These are phyloP conservation scores for Talaromyces nanjingensis DNA, from an alignment of 495 filamentous ascomycete genomes.

Conservation along the genomic window DNA sequence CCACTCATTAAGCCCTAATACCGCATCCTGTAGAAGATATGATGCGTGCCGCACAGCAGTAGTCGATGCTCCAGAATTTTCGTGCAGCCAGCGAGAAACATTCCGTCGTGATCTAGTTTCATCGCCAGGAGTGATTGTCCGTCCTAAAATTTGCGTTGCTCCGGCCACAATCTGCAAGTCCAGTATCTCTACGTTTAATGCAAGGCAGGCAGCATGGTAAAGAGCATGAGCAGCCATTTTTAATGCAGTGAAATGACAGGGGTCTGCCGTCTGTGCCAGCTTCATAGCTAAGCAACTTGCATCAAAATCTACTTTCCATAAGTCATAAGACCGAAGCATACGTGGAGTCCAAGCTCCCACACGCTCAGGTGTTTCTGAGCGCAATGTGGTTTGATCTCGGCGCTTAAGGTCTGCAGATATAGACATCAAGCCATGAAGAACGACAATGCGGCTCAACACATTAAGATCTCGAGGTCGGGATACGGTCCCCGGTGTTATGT, in stretches of 20 bases:
- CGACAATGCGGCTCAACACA: conserved; percentile 35
- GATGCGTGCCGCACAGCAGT: conserved; percentile 41
- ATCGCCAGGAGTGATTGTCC: conserved; percentile 35
- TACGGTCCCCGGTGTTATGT: conserved; percentile 32
- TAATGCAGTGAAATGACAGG: conserved; percentile 31
- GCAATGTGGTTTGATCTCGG: conserved; percentile 44
- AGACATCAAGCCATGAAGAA: conserved; percentile 51
- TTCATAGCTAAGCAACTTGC: conserved; percentile 34
- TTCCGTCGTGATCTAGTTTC: conserved; percentile 35
- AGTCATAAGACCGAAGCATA: conserved; percentile 41
- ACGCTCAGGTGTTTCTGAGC: conserved; percentile 29
- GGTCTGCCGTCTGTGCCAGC: conserved; percentile 19
- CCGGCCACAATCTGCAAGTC: conserved; percentile 51
- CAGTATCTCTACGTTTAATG: conserved; percentile 45
- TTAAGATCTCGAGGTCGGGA: conserved; percentile 35
- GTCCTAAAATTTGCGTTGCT: conserved; percentile 43
- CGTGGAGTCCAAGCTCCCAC: conserved; percentile 42
- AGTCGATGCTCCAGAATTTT: conserved; percentile 19
- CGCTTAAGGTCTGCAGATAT: conserved; percentile 49
- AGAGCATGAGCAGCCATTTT: conserved; percentile 37
- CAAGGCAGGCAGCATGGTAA: conserved; percentile 44
- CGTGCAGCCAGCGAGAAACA: conserved; percentile 33
- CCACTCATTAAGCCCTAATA: conserved; percentile 40
- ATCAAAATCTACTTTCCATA: conserved; percentile 49
- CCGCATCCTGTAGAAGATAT: conserved; percentile 36